phyloP scores from a whole-genome alignment of 768 basidiomycete genomes.

The Mycena filopes region DNA sequence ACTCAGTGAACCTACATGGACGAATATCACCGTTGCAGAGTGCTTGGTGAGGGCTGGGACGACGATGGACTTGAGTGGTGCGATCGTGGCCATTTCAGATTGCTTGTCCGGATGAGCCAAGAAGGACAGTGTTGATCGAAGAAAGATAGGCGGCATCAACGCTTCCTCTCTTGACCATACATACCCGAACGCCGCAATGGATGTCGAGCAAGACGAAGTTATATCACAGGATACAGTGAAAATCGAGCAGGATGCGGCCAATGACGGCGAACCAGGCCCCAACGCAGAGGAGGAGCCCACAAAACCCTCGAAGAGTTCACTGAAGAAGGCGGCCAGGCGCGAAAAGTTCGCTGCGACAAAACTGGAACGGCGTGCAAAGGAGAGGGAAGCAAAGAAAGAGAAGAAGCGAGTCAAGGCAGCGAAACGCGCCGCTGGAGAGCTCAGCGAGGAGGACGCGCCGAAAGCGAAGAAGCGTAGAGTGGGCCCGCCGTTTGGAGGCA shows the following conservation, averaged over 20 bases:
- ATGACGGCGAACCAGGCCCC: conserved; percentile 1
- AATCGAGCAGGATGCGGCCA: no score
- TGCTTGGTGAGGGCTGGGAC: conserved; percentile 70
- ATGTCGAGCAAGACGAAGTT: background rate
- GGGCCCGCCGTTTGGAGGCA: conserved; percentile 54
- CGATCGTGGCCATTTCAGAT: conserved; percentile 44
- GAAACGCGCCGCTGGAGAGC: conserved; percentile 73
- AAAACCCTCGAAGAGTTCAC: conserved; percentile 79
- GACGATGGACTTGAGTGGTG: conserved; percentile 59
- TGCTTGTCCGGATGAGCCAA: conserved; percentile 6
- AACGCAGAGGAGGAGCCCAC: conserved; percentile 3
- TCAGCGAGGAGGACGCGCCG: conserved; percentile 55
- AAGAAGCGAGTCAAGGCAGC: conserved; percentile 72
- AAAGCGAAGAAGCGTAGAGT: conserved; percentile 46
- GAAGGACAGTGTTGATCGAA: background rate
- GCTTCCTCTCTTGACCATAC: background rate
- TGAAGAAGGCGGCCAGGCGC: conserved; percentile 80
- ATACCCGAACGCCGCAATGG: background rate
- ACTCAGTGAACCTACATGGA: conserved; percentile 72
- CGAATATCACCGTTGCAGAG: conserved; percentile 88
- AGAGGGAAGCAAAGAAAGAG: conserved; percentile 81
- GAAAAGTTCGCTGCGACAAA: conserved; percentile 74
- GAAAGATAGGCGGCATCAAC: conserved; percentile 4
- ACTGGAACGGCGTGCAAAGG: conserved; percentile 77
- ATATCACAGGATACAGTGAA: no score